Evolutionary conservation across 352 stramenopile species (phyloP).

Genomic region (Phytophthora citrophthora): DNA sequence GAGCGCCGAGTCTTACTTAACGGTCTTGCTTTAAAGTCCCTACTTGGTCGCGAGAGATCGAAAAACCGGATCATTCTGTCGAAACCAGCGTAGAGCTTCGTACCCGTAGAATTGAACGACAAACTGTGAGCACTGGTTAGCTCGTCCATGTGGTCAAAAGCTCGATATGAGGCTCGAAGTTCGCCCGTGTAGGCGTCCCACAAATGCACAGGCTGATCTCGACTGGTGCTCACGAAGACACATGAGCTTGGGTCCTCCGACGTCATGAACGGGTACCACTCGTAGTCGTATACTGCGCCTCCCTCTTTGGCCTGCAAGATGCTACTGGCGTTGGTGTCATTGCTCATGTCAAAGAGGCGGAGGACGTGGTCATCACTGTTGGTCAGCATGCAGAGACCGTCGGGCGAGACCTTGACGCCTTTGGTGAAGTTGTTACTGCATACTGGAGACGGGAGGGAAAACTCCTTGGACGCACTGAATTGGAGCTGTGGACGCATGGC

Average conservation of each 20-base stretch:
- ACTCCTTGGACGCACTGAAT: slow-evolving; percentile 38
- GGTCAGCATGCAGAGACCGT: slow-evolving; percentile 88
- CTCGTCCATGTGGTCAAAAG: slow-evolving; percentile 90
- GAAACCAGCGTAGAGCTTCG: slow-evolving; percentile 88
- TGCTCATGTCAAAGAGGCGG: slow-evolving; percentile 75
- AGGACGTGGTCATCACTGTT: slow-evolving; percentile 85
- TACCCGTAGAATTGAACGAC: slow-evolving; percentile 79
- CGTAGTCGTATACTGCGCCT: slow-evolving; percentile 86
- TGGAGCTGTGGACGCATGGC: slow-evolving; percentile 26
- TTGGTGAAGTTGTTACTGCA: slow-evolving; percentile 80
- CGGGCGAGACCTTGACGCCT: slow-evolving; percentile 74
- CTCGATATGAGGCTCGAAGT: slow-evolving; percentile 82
- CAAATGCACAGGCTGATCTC: slow-evolving; percentile 90
- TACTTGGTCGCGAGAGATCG: slow-evolving; percentile 70
- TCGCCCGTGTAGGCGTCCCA: slow-evolving; percentile 91
- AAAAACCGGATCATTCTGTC: slow-evolving; percentile 87
- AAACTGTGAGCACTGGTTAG: slow-evolving; percentile 78
- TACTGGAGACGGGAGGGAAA: slow-evolving; percentile 13
- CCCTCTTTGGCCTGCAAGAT: slow-evolving; percentile 74
- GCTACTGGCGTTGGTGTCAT: slow-evolving; percentile 18
- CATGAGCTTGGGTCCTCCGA: slow-evolving; percentile 77
- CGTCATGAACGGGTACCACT: slow-evolving; percentile 90
- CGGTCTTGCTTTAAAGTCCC: slow-evolving; percentile 59
- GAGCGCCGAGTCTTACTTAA: slow-evolving; percentile 73
- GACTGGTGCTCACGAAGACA: slow-evolving; percentile 87